Evolutionary conservation across 768 basidiomycete species (phyloP).

Genomic region (Auricularia sp.): DNA sequence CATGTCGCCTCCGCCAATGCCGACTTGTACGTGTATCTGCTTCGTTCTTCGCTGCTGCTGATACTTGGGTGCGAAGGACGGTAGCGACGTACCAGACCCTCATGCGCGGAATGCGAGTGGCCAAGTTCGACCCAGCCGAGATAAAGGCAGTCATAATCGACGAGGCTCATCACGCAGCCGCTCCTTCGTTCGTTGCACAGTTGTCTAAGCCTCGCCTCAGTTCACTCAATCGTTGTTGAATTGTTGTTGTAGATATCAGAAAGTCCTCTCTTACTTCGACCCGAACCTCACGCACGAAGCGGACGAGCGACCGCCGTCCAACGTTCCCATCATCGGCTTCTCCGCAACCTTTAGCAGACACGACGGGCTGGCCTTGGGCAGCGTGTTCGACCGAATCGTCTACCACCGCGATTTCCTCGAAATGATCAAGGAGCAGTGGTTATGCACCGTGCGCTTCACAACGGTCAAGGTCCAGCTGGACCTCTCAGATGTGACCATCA

Average conservation of each 20-base stretch:
- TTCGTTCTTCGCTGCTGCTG: not conserved
- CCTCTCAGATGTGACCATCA: constrained; percentile 57
- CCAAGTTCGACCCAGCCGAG: constrained; percentile 59
- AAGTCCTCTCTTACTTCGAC: constrained; percentile 78
- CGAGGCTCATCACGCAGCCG: constrained; percentile 93
- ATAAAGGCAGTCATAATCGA: constrained; percentile 79
- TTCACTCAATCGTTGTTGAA: not conserved
- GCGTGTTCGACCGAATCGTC: constrained; percentile 84
- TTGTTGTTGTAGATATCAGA: constrained; percentile 51
- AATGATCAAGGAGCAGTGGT: constrained; percentile 73
- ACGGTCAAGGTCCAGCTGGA: constrained; percentile 68
- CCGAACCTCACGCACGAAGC: constrained; percentile 33
- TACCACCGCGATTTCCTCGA: constrained; percentile 85
- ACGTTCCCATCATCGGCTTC: constrained; percentile 82
- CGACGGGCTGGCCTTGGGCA: constrained; percentile 80
- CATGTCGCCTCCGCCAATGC: constrained; percentile 70
- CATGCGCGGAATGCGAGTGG: constrained; percentile 45
- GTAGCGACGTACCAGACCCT: constrained; percentile 87
- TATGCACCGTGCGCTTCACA: constrained; percentile 81
- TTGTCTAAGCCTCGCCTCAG: not conserved
- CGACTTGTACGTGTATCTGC: constrained; percentile 56
- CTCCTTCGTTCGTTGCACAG: constrained; percentile 64
- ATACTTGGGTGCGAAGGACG: constrained; percentile 39
- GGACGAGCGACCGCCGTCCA: not conserved
- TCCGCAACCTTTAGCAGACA: constrained; percentile 92